Base-by-base conservation (phyloP, 805 yeast species). In the Clavispora carvajalis region DNA sequence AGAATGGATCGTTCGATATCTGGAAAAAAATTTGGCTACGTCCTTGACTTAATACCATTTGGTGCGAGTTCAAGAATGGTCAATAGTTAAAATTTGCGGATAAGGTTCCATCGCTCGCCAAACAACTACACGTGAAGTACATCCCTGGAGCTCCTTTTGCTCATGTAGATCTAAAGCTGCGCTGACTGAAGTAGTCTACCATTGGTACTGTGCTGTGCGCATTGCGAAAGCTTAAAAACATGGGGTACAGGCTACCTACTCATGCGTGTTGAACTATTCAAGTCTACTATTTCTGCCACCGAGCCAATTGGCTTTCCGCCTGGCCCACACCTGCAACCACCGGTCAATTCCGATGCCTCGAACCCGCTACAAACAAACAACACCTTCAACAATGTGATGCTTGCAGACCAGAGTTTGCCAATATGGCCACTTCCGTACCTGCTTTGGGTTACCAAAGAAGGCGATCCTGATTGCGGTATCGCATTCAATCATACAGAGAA, bases 351-450 rank as follows among this genome's bases (percentile, higher is more conserved):
- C 43, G 31, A 40, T 12, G 22, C 36, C 6, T 26, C 54, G 38
- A 50, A 43, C 6, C 82, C 88, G 1, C 69, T 82, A 22, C 81
- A 81, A 45, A 85, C 95, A 7, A 86, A 86, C 59, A 85, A 85
- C 54, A 86, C 85, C 54, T 86, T 80, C 57, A 82, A 84, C 26
- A 86, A 86, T 60, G 61, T 86, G 58, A 59, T 85, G 9, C 69
- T 86, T 25, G 88, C 73, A 1, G 71, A 72, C 40, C 91, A 83
- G 54, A 75, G 78, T 2, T 67, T 76, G 41, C 86, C 91, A 0
- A 74, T 80, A 0, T 86, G 90, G 89, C 78, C 91, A 0, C 88
- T 83, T 50, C 95, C 95, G 1, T 85, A 85, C 54, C 77, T 86
- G 22, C 62, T 84, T 5, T 85, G 90, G 91, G 69, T 69, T 46